Base-by-base conservation (phyloP, 371 early-diverging fungal species). In the Actinomortierella wolfii region DNA sequence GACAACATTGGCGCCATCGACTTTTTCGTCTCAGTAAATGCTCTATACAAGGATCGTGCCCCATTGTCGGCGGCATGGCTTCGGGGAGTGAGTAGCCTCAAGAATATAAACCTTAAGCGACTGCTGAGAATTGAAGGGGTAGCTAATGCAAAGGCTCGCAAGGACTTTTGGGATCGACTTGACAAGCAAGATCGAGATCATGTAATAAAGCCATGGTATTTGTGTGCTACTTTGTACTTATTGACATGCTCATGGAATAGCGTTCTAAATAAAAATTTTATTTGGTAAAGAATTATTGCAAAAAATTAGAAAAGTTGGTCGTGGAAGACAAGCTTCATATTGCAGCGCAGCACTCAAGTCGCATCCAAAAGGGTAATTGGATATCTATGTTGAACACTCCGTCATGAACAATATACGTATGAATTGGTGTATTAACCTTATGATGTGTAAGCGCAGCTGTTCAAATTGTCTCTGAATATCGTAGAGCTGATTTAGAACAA, bases 61-160 rank as follows among this genome's bases (percentile, higher is more conserved):
- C 53, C 60, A 43, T 21, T 59, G 45, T 59, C 60, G 3, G 60
- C 54, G 42, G 60, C 60, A 20, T 59, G 60, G 60, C 41, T 59
- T 45, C 60, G 54, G 14, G 60, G 54, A 53, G 47, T 59, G 40
- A 20, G 53, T 26, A 18, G 53, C 47, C 29, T 54, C 53, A 53
- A 53, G 46, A 59, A 52, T 42, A 21, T 45, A 28, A 54, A 24
- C n/a, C 52, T 53, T 7, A 59, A 54, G 54, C 53, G 54, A 59
- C 40, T 21, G 24, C 46, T 59, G 45, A 59, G 53, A 47, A 34
- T 46, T 25, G 54, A 59, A n/a, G 52, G 60, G 60, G 20, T 9
- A 24, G 21, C 53, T 45, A 34, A 52, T 20, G 17, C 47, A 5
- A 59, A 53, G 39, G 28, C 24, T 20, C 54, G 60, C 17, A 59